Evolutionary conservation across 768 basidiomycete genomes (phyloP), one percentile per base, ranked within the genome.

Genomic region (Amanita fuliginea): DNA sequence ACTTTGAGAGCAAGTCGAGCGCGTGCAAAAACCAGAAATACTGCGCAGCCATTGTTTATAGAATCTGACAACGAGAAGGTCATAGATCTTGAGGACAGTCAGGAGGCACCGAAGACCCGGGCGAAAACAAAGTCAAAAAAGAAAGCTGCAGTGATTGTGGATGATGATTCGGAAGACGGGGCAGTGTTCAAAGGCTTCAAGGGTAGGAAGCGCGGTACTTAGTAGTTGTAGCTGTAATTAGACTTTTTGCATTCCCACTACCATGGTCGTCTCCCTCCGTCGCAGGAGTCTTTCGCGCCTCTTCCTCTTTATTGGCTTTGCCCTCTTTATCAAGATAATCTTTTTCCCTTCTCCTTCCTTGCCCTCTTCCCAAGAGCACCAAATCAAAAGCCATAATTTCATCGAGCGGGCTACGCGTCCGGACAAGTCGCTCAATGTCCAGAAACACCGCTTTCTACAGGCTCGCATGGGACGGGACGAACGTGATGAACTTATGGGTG

Each of bases 371-470:
- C 57, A 40, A 34, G 53, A 63, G 3, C 63, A 68, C 47, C 65
- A 76, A 60, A 77, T 77, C 28, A 63, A 71, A 51, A 64, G 67
- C 46, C 74, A 77, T 57, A 75, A 72, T 57, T 73, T 77, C 55
- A 69, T 77, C 33, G 74, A 78, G 60, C 72, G 77, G 18, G 74
- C 75, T 45, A 76, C 75, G 1, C 66, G 73, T 1, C 64, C 71
- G 14, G 91, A 92, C 66, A 86, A 83, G 62, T 77, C 76, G 7
- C 75, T 98, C 34, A 94, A 97, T 72, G 84, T 89, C 11, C 88
- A 93, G 53, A 83, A 81, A 54, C 80, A 94, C 67, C 76, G 80
- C 8, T 97, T 96, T 61, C 63, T 98, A 36, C 96, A 98, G 67
- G 75, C 78, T 2, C 76, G 96, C 30, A 77, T 91, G 68, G 93